Conservation (phyloP, 495 filamentous ascomycete species). For the Annulohypoxylon bovei region DNA sequence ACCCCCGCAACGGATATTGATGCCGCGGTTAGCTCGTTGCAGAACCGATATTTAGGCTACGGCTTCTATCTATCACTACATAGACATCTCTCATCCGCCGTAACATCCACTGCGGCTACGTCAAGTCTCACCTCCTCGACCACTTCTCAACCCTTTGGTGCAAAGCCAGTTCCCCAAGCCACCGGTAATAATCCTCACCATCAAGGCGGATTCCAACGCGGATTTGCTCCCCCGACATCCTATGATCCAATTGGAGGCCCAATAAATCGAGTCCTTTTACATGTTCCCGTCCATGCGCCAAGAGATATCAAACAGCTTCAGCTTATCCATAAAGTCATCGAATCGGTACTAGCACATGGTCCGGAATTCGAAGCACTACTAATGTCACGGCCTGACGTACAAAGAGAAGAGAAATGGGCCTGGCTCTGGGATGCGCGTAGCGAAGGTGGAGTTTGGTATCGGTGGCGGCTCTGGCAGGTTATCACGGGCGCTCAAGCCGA, state of each 20-base stretch:
- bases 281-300: slow-evolving; percentile 80
- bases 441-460: slow-evolving; percentile 82
- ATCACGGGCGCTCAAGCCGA: slow-evolving; percentile 65
- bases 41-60: slow-evolving; percentile 87
- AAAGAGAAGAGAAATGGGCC: slow-evolving; percentile 86
- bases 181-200: slow-evolving; percentile 66
- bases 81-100: slow-evolving; percentile 85
- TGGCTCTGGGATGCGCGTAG: slow-evolving; percentile 93
- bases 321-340: slow-evolving; percentile 88
- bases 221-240: slow-evolving; percentile 83
- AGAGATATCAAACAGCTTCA: slow-evolving; percentile 80
- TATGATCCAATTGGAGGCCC: slow-evolving; percentile 63
- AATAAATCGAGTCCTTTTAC: slow-evolving; percentile 60
- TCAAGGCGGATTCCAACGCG: slow-evolving; percentile 66
- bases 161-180: slow-evolving; percentile 69
- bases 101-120: slow-evolving; percentile 66
- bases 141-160: slow-evolving; percentile 81
- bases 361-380: slow-evolving; percentile 92
- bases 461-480: slow-evolving; percentile 89
- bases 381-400: slow-evolving; percentile 84
- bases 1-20: slow-evolving; percentile 89
- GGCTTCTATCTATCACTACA: slow-evolving; percentile 86
- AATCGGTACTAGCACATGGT: slow-evolving; percentile 78
- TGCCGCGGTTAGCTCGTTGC: slow-evolving; percentile 75
- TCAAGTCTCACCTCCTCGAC: slow-evolving; percentile 61